phyloP scores from a whole-genome alignment of 768 basidiomycete genomes.

The Calocybe gangraenosa region DNA sequence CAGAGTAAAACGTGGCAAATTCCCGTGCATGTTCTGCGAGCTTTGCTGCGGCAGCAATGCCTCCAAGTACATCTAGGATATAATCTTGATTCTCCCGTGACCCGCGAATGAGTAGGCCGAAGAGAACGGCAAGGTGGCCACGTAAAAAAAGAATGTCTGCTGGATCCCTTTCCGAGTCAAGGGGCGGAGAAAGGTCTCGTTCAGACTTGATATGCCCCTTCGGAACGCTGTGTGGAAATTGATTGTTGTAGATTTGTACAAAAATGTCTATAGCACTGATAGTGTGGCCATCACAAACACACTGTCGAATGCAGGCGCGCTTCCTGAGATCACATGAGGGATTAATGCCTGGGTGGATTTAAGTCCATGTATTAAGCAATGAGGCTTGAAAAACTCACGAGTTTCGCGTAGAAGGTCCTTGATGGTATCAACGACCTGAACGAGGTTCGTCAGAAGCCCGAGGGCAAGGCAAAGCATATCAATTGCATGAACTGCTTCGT shows the following conservation, averaged over 20 bases:
- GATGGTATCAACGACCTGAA: slow-evolving; percentile 52
- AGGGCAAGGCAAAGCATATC: slow-evolving; percentile 74
- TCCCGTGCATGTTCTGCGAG: slow-evolving; percentile 42
- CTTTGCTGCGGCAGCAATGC: slow-evolving; percentile 24
- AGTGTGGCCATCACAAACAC: slow-evolving; percentile 40
- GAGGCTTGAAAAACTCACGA: slow-evolving; percentile 35
- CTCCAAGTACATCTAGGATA: slow-evolving; percentile 27
- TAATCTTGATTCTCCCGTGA: slow-evolving; percentile 29
- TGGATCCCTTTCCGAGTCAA: slow-evolving; percentile 5
- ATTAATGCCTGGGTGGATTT: slow-evolving; percentile 37
- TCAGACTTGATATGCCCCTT: slow-evolving; percentile 20
- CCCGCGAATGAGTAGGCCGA: slow-evolving; percentile 51
- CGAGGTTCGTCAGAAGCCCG: slow-evolving; percentile 72
- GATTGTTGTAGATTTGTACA: slow-evolving; percentile 41
- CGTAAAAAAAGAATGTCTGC: slow-evolving; percentile 53
- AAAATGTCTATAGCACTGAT: slow-evolving; percentile 49
- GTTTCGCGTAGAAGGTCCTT: slow-evolving; percentile 42
- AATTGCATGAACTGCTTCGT: slow-evolving; percentile 38
- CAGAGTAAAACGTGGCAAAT: slow-evolving; percentile 44
- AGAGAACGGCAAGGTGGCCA: slow-evolving; percentile 72
- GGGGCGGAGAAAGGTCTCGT: background rate
- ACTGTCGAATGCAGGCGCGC: slow-evolving; percentile 46
- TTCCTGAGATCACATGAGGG: slow-evolving; percentile 45
- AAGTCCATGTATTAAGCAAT: background rate
- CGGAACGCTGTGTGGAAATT: slow-evolving; percentile 15